Conservation (phyloP, 495 filamentous ascomycete species). For the Aspergillus ostianus region DNA sequence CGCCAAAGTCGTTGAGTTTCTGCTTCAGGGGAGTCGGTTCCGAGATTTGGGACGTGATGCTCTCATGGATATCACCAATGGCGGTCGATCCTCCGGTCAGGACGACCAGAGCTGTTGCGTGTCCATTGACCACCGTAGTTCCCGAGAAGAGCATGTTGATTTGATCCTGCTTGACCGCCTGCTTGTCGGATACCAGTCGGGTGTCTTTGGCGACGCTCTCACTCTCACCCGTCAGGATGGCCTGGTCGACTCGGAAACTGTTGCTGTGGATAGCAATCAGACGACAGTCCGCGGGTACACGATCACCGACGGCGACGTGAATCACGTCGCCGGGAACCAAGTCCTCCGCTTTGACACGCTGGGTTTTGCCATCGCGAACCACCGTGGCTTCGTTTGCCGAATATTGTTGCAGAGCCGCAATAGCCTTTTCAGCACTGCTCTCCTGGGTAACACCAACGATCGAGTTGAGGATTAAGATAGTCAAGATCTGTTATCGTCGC, state of each 20-base stretch:
- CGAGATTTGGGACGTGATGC: slow-evolving; percentile 96
- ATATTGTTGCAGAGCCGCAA: slow-evolving; percentile 98
- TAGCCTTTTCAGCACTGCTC: slow-evolving; percentile 97
- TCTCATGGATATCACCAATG: slow-evolving; percentile 98
- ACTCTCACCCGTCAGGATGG: slow-evolving; percentile 96
- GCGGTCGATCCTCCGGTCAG: slow-evolving; percentile 89
- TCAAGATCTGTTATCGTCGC: slow-evolving; percentile 68
- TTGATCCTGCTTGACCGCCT: slow-evolving; percentile 97
- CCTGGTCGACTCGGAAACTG: slow-evolving; percentile 93
- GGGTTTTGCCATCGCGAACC: slow-evolving; percentile 71
- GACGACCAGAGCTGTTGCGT: slow-evolving; percentile 89
- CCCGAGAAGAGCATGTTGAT: slow-evolving; percentile 98
- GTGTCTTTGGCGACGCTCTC: slow-evolving; percentile 92
- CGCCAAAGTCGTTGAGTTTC: slow-evolving; percentile 98
- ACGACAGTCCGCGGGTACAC: slow-evolving; percentile 95
- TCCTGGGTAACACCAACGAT: slow-evolving; percentile 98
- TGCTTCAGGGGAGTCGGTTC: slow-evolving; percentile 96
- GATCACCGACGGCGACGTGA: slow-evolving; percentile 84
- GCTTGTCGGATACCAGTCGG: slow-evolving; percentile 63
- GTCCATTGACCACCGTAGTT: slow-evolving; percentile 93
- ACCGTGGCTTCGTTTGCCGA: slow-evolving; percentile 98
- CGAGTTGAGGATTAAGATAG: slow-evolving; percentile 94
- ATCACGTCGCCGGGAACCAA: slow-evolving; percentile 95
- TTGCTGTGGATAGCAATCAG: slow-evolving; percentile 92
- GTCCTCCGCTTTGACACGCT: slow-evolving; percentile 86